Percentiles rank a stretch among this genome's conserved stretches.
phyloP scores from a whole-genome alignment of 371 early-diverging fungal genomes.

The Syncephalis plumigaleata region DNA sequence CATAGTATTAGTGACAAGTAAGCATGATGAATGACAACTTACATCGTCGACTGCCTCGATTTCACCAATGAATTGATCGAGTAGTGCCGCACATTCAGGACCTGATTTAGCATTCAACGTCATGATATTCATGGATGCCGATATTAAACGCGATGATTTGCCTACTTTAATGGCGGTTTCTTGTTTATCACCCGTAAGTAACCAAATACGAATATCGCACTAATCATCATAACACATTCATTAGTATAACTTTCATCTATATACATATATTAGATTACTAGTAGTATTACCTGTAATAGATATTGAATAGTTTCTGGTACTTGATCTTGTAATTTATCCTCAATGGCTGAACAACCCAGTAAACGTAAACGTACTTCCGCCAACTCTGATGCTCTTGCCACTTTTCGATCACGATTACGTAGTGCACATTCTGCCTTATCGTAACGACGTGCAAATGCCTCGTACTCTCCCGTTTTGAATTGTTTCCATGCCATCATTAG shows the following conservation, averaged over 20 bases:
- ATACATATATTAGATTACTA: too few species aligned
- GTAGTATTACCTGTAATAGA: slow-evolving; percentile 24
- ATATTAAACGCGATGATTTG: slow-evolving; percentile 44
- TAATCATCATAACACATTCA: not conserved
- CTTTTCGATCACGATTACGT: slow-evolving; percentile 34
- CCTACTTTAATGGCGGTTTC: slow-evolving; percentile 88
- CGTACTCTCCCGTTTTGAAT: slow-evolving; percentile 36
- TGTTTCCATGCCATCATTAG: slow-evolving; percentile 52
- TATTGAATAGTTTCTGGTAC: slow-evolving; percentile 88
- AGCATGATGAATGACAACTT: too few species aligned
- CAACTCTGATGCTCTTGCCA: slow-evolving; percentile 44
- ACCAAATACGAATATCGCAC: slow-evolving; percentile 69
- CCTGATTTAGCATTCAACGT: slow-evolving; percentile 9
- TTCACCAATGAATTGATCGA: too few species aligned
- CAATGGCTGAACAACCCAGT: slow-evolving; percentile 78
- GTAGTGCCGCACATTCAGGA: slow-evolving; percentile 1
- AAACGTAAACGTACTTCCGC: slow-evolving; percentile 34
- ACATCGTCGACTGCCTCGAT: too few species aligned
- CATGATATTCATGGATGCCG: slow-evolving; percentile 34
- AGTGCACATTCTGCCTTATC: slow-evolving; percentile 48
- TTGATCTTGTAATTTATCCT: slow-evolving; percentile 96
- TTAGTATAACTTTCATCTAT: too few species aligned
- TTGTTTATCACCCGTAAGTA: slow-evolving; percentile 90
- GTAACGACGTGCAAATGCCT: slow-evolving; percentile 40
- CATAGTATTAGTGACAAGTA: too few species aligned